Evolutionary conservation across 1,284 basidiomycete genomes (phyloP), one percentile per base, ranked within the genome.

Genomic region (Taiwanofungus camphoratus): DNA sequence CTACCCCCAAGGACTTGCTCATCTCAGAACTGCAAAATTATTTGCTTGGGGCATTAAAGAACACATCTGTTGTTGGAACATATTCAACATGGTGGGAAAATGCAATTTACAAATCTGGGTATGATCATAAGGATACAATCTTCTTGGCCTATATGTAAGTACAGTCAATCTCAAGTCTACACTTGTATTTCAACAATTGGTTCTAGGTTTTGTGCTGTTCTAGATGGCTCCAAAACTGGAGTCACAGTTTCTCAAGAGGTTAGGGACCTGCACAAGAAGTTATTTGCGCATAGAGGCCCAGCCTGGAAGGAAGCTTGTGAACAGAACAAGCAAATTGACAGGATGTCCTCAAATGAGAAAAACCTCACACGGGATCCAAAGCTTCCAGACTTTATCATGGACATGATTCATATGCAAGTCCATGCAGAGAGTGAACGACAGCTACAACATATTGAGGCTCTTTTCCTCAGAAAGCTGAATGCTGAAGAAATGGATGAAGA

Each of bases 161-260:
- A 20, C 20, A n/a, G 5, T 36, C 34, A 6, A 31, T 39, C 18
- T 41, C 26, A 22, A 19, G 13, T 5, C 20, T 19, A 44, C 36
- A 40, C 15, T 7, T 27, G 9, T 42, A 22, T 22, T 13, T 19
- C n/a, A 16, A 39, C 32, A 4, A 42, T 15, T 15, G 22, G 15
- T 2, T 21, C 2, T 34, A 83, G 80, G 64, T 84, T 82, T 51
- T 77, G 74, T 50, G 71, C 69, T 30, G 64, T 74, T 5, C 68
- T 84, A 2, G 81, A 84, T 52, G 75, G 76, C 1, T 56, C 69
- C 5, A 82, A 83, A 55, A 77, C 74, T n/a, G 80, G 80, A 0
- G 61, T 77, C 36, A 66, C 62, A 1, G 67, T 81, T 5, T 60
- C 57, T 0, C 51, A 62, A 0, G 55, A 64, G 6, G 58, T 65